Conservation (phyloP, 768 basidiomycete species). For the Tulasnella calospora region DNA sequence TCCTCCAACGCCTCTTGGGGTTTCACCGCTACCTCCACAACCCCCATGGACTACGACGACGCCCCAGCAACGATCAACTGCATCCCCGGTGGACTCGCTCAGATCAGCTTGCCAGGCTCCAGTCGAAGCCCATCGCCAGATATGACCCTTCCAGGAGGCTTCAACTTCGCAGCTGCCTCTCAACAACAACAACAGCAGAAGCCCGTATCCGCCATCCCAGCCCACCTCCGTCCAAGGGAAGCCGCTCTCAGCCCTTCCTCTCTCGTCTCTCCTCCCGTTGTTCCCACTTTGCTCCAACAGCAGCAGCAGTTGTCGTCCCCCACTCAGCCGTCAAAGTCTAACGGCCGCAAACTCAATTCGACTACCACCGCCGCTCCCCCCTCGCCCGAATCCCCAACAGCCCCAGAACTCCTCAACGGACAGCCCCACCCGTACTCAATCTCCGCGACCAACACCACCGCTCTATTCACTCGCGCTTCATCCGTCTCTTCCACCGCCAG, state of each 20-base stretch:
- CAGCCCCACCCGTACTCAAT: slow-evolving; percentile 19
- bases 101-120: slow-evolving; percentile 18
- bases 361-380: slow-evolving; percentile 14
- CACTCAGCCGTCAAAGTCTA: background rate
- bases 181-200: slow-evolving; percentile 22
- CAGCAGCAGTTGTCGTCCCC: slow-evolving; percentile 24
- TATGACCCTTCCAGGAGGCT: slow-evolving; percentile 23
- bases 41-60: slow-evolving; percentile 42
- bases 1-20: slow-evolving; percentile 46
- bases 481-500: slow-evolving; percentile 18
- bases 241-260: slow-evolving; percentile 25
- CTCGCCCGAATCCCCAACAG: background rate
- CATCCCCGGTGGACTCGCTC: slow-evolving; percentile 27
- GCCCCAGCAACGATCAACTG: slow-evolving; percentile 22
- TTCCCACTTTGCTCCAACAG: background rate
- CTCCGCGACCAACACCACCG: slow-evolving; percentile 24
- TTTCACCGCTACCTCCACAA: slow-evolving; percentile 51
- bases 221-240: slow-evolving; percentile 20
- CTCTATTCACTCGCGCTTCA: slow-evolving; percentile 22
- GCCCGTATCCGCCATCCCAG: background rate
- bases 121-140: slow-evolving; percentile 12
- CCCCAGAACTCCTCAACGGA: background rate
- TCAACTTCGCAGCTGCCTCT: slow-evolving; percentile 23
- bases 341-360: slow-evolving; percentile 2
- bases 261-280: slow-evolving; percentile 5